phyloP scores from a whole-genome alignment of 2,329 filamentous ascomycete genomes.

The Hypoxylon sp. region DNA sequence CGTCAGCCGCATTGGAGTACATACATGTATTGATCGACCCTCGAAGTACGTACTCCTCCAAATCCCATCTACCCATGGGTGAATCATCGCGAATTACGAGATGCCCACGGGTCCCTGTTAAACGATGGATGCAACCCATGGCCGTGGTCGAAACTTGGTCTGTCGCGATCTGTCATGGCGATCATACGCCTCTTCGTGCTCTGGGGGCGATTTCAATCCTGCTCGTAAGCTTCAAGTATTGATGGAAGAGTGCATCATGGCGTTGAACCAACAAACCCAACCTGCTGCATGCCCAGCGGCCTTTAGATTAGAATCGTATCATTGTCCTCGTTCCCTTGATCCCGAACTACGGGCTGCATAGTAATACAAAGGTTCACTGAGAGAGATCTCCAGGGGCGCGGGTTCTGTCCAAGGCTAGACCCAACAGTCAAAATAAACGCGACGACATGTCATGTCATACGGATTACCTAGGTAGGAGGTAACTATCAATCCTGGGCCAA shows the following conservation, averaged over 20 bases:
- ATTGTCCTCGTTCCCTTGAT: conserved; percentile 5
- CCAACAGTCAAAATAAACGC: conserved; percentile 11
- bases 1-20: conserved; percentile 38
- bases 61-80: conserved; percentile 18
- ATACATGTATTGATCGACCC: too few relatives aligned
- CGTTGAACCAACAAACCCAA: conserved; percentile 8
- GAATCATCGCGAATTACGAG: conserved; percentile 27
- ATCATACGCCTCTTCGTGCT: conserved; percentile 35
- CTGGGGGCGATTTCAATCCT: conserved; percentile 23
- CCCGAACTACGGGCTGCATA: conserved; percentile 22
- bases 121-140: conserved; percentile 27
- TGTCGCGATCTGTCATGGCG: conserved; percentile 31
- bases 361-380: conserved; percentile 15
- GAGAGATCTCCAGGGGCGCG: not conserved
- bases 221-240: conserved; percentile 10
- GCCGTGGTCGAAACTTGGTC: conserved; percentile 33
- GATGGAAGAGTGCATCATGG: conserved; percentile 4
- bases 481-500: conserved; percentile 15
- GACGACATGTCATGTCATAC: conserved; percentile 39
- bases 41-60: conserved; percentile 9
- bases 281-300: conserved; percentile 21
- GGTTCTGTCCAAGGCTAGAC: conserved; percentile 23
- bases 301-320: conserved; percentile 27
- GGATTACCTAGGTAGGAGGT: too few relatives aligned
- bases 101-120: conserved; percentile 11